Percentiles rank a stretch among this genome's conserved stretches.
These are phyloP conservation scores for Saturnispora gosingensis DNA, from an alignment of 805 yeast species.

Conservation along the genomic window DNA sequence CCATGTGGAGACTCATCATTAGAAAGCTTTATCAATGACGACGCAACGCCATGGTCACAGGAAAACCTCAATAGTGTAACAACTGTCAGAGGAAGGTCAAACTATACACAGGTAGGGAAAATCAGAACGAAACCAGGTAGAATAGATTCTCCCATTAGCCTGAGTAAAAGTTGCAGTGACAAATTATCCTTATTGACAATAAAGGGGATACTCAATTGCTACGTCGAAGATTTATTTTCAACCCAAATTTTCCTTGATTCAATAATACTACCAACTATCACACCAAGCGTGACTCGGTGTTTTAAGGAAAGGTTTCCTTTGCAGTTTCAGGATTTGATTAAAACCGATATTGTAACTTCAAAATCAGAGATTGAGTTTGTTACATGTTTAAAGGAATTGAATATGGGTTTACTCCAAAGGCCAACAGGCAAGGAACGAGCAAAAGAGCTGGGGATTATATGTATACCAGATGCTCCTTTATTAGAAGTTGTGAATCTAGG, in stretches of 20 bases:
- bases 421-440: slow-evolving; percentile 14
- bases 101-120: slow-evolving; percentile 45
- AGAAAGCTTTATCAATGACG: slow-evolving; percentile 29
- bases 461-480: slow-evolving; percentile 15
- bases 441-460: slow-evolving; percentile 22
- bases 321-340: neutral
- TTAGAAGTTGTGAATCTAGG: slow-evolving; percentile 45
- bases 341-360: neutral
- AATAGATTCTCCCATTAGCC: slow-evolving; percentile 58
- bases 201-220: slow-evolving; percentile 41
- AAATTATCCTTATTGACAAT: slow-evolving; percentile 61
- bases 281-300: slow-evolving; percentile 32
- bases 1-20: slow-evolving; percentile 93
- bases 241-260: slow-evolving; percentile 31
- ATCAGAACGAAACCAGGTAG: slow-evolving; percentile 94
- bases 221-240: slow-evolving; percentile 30
- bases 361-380: slow-evolving; percentile 8
- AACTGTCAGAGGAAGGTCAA: slow-evolving; percentile 52
- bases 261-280: slow-evolving; percentile 37
- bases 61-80: slow-evolving; percentile 13
- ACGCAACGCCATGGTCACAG: slow-evolving; percentile 10
- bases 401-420: slow-evolving; percentile 1
- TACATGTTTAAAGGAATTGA: neutral
- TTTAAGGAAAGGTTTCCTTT: slow-evolving; percentile 24
- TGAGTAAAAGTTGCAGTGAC: slow-evolving; percentile 85